phyloP scores from a whole-genome alignment of 495 filamentous ascomycete genomes.

The Cudoniella acicularis region DNA sequence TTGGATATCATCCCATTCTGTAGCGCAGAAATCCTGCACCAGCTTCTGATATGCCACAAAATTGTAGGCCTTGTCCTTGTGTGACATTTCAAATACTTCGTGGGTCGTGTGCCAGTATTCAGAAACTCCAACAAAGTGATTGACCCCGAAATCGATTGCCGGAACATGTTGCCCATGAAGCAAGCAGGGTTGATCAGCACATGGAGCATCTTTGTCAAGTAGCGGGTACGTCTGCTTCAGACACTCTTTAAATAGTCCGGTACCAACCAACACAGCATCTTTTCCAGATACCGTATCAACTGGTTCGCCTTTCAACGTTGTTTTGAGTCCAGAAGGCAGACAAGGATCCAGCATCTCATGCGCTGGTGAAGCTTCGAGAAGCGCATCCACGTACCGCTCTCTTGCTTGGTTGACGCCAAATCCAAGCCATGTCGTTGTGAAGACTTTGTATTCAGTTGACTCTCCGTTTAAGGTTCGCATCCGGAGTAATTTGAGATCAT shows the following conservation, averaged over 20 bases:
- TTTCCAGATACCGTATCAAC: constrained; percentile 28
- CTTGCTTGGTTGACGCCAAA: constrained; percentile 93
- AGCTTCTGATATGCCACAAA: constrained; percentile 84
- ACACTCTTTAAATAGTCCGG: constrained; percentile 84
- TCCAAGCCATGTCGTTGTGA: constrained; percentile 94
- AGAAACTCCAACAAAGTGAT: constrained; percentile 96
- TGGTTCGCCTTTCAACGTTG: constrained; percentile 57
- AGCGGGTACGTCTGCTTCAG: constrained; percentile 76
- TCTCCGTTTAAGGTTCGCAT: constrained; percentile 77
- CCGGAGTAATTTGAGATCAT: constrained; percentile 83
- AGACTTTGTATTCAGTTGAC: constrained; percentile 76
- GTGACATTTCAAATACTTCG: constrained; percentile 79
- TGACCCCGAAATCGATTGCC: constrained; percentile 95
- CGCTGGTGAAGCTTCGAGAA: constrained; percentile 57
- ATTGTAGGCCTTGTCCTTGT: constrained; percentile 84
- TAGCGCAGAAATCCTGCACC: constrained; percentile 80
- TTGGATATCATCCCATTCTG: constrained; percentile 74
- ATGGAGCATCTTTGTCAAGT: constrained; percentile 85
- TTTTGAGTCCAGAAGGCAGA: constrained; percentile 71
- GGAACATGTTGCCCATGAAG: constrained; percentile 87
- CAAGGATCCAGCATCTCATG: constrained; percentile 87
- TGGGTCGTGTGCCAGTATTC: constrained; percentile 99
- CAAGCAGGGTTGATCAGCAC: constrained; percentile 78
- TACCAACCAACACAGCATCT: constrained; percentile 63
- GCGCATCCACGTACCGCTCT: constrained; percentile 67